Percentiles rank a stretch among this genome's conserved stretches.
These are phyloP conservation scores for Plasmodium ovale DNA, from an alignment of 169 alveolate species.

Conservation along the genomic window DNA sequence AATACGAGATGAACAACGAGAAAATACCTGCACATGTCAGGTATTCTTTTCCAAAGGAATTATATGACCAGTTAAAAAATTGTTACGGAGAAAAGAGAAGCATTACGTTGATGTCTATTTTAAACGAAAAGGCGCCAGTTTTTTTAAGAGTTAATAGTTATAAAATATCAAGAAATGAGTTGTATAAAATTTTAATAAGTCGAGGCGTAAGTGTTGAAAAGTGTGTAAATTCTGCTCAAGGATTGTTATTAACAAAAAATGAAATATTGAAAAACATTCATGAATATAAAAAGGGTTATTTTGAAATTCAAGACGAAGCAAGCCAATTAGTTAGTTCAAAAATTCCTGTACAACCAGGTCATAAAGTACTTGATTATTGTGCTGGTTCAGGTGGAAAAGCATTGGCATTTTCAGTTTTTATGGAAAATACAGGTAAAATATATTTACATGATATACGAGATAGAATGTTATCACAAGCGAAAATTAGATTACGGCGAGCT, in stretches of 20 bases:
- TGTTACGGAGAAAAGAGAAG: slow-evolving; percentile 87
- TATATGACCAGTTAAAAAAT: slow-evolving; percentile 82
- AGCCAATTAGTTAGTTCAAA: slow-evolving; percentile 87
- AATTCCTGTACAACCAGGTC: slow-evolving; percentile 92
- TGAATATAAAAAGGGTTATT: slow-evolving; percentile 91
- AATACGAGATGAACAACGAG: slow-evolving; percentile 84
- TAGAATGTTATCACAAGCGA: slow-evolving; percentile 86
- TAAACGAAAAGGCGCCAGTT: slow-evolving; percentile 89
- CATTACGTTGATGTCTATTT: slow-evolving; percentile 84
- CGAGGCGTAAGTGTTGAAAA: slow-evolving; percentile 90
- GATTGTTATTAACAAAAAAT: slow-evolving; percentile 86
- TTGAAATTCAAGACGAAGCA: slow-evolving; percentile 96
- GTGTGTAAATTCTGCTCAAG: slow-evolving; percentile 90
- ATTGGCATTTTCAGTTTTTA: slow-evolving; percentile 91
- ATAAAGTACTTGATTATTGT: slow-evolving; percentile 93
- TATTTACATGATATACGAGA: slow-evolving; percentile 91
- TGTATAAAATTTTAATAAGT: slow-evolving; percentile 82
- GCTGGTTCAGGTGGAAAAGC: slow-evolving; percentile 97
- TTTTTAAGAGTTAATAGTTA: slow-evolving; percentile 86
- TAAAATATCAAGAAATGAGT: slow-evolving; percentile 82
- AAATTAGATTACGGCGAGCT: slow-evolving; percentile 91
- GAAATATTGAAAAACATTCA: slow-evolving; percentile 87
- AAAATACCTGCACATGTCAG: slow-evolving; percentile 87
- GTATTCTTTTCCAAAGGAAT: slow-evolving; percentile 89
- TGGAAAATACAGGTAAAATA: slow-evolving; percentile 92